Evolutionary conservation across 208 protist species (phyloP), one percentile per base, ranked within the genome.

Genomic region (Trypanosoma cruzi): DNA sequence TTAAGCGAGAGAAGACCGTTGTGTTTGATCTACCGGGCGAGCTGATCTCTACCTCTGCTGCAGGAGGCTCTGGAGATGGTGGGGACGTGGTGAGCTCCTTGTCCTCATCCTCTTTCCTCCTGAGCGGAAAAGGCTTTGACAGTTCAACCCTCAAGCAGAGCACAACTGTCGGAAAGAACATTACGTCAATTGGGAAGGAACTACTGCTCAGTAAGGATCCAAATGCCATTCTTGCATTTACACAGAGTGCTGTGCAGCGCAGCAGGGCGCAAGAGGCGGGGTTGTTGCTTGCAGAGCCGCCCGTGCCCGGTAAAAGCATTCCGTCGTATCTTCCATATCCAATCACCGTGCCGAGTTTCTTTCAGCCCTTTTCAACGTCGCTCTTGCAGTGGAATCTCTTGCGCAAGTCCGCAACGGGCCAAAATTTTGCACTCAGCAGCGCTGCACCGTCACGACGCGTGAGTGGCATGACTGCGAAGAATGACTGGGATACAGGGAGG

Each of bases 341-440:
- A 6, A 76, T 93, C 28, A 57, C 64, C 48, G 77, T 91, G 8
- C 67, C 73, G 37, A 52, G 60, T 67, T 96, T 88, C 69, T 96
- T 96, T 48, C 87, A 93, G 73, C 82, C 86, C 36, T 96, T 94
- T 71, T 85, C 70, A 59, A 94, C 90, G 1, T 18, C 72, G 2
- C 77, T 82, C 16, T 46, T 80, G 26, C 75, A 89, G 73, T 96
- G 90, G 88, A 96, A 93, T 49, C 34, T 96, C 31, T 73, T 96
- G 57, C 79, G 85, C n/a, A 96, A 96, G 73, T 87, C 87, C 14
- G 90, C 85, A 13, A 70, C 78, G 0, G 83, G 72, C 5, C 72
- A 74, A 14, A 64, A 75, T 28, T 57, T 90, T 44, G 64, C 31
- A 24, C 37, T 82, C 52, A 56, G 73, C 29, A 74, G 72, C 63